A percentile compares a stretch with the other conserved stretches of the same genome.
These are phyloP conservation scores for Fomitiporia mediterranea DNA, from an alignment of 1,284 basidiomycete genomes.

Conservation along the genomic window DNA sequence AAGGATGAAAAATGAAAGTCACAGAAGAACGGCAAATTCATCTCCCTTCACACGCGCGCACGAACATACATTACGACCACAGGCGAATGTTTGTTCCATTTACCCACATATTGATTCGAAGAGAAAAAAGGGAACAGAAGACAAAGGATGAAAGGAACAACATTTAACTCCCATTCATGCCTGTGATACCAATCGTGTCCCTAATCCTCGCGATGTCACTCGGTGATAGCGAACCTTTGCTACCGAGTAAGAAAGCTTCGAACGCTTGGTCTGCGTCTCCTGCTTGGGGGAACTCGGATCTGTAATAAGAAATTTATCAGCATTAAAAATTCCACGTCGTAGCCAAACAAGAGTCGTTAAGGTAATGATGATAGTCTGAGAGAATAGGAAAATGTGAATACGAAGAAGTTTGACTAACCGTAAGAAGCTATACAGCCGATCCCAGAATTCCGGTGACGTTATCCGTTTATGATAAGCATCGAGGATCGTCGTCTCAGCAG, in stretches of 20 bases:
- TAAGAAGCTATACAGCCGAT: conserved; percentile 59
- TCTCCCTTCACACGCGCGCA: too few relatives aligned
- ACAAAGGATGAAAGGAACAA: too few relatives aligned
- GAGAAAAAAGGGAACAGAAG: too few relatives aligned
- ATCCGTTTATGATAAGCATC: conserved; percentile 64
- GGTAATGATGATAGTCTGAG: too few relatives aligned
- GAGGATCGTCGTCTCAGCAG: conserved; percentile 38
- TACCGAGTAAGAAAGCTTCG: conserved; percentile 70
- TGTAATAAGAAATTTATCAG: conserved; percentile 25
- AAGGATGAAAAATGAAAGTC: too few relatives aligned
- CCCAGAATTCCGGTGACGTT: conserved; percentile 76
- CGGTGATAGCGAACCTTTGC: conserved; percentile 63
- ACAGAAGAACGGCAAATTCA: too few relatives aligned
- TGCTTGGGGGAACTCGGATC: conserved; percentile 50
- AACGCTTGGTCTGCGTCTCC: conserved; percentile 59
- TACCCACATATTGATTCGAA: too few relatives aligned
- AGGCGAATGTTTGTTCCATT: too few relatives aligned
- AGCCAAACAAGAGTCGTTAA: too few relatives aligned
- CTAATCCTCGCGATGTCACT: conserved; percentile 77
- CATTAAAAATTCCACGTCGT: conserved; percentile 10
- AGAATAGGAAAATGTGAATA: background rate
- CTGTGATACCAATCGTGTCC: conserved; percentile 67
- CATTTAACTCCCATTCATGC: conserved; percentile 76
- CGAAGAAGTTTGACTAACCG: conserved; percentile 32
- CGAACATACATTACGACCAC: too few relatives aligned